These are phyloP conservation scores for Priceomyces fermenticarens DNA, from an alignment of 805 yeast genomes.

Conservation along the genomic window DNA sequence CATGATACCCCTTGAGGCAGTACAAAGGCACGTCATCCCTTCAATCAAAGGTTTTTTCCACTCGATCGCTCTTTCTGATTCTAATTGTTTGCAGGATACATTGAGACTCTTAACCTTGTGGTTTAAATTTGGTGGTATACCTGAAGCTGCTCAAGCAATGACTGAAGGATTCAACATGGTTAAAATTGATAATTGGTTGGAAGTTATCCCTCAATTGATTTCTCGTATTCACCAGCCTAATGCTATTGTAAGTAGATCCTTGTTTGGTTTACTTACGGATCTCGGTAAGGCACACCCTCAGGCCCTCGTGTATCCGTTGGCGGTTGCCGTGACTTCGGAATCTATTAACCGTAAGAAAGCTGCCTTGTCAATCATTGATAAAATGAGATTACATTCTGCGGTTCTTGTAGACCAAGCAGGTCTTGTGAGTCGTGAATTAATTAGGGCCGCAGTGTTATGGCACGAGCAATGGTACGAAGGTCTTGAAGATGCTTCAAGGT, in stretches of 20 bases:
- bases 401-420: slow-evolving; percentile 87
- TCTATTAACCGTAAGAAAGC: slow-evolving; percentile 87
- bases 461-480: slow-evolving; percentile 99
- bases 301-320: slow-evolving; percentile 90
- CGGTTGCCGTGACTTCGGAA: slow-evolving; percentile 94
- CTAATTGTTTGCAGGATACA: slow-evolving; percentile 90
- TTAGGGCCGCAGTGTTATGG: slow-evolving; percentile 94
- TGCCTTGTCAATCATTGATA: slow-evolving; percentile 85
- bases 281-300: slow-evolving; percentile 96
- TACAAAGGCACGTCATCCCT: slow-evolving; percentile 88
- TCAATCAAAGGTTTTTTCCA: slow-evolving; percentile 96
- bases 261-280: slow-evolving; percentile 77
- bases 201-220: slow-evolving; percentile 91
- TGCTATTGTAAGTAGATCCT: slow-evolving; percentile 73
- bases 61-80: slow-evolving; percentile 81
- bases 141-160: slow-evolving; percentile 89
- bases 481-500: slow-evolving; percentile 90
- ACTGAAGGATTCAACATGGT: slow-evolving; percentile 87
- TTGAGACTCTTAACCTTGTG: slow-evolving; percentile 85
- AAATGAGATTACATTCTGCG: slow-evolving; percentile 87
- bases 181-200: slow-evolving; percentile 89
- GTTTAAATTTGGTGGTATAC: slow-evolving; percentile 94
- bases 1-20: slow-evolving; percentile 48
- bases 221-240: slow-evolving; percentile 96
- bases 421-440: slow-evolving; percentile 87